Percentiles rank a stretch among this genome's conserved stretches.
Conservation (phyloP, 257 asterid species). For the Scutellaria barbata region DNA sequence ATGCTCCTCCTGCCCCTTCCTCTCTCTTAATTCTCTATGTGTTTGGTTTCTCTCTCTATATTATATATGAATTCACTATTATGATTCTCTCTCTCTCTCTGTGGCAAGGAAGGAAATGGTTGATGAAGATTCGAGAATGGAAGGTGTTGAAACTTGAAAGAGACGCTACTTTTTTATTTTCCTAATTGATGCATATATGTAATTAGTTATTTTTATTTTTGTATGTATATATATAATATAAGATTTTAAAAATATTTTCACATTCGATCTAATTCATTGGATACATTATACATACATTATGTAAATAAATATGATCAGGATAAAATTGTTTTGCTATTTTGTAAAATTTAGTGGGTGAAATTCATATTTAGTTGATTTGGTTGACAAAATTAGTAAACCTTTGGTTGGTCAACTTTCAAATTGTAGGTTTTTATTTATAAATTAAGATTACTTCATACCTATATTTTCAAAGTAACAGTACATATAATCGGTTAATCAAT, state of each 20-base stretch:
- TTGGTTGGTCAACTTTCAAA: too few species aligned
- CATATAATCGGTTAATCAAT: too few species aligned
- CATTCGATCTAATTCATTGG: too few species aligned
- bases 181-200: neutral
- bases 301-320: too few species aligned
- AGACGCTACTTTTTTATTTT: neutral
- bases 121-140: constrained; percentile 14
- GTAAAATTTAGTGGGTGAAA: too few species aligned
- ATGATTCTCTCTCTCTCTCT: constrained; percentile 18
- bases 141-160: neutral
- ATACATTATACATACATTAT: too few species aligned
- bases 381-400: too few species aligned
- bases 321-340: too few species aligned
- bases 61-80: neutral
- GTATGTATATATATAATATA: neutral
- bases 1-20: constrained; percentile 2
- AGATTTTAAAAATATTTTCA: neutral
- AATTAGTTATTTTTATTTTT: neutral
- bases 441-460: too few species aligned
- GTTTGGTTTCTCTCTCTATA: constrained; percentile 9
- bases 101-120: constrained; percentile 11
- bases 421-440: too few species aligned
- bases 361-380: too few species aligned
- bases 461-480: too few species aligned
- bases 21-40: neutral